These are phyloP conservation scores for Rhodotorula sp. DNA, from an alignment of 1,284 basidiomycete genomes.

Conservation along the genomic window DNA sequence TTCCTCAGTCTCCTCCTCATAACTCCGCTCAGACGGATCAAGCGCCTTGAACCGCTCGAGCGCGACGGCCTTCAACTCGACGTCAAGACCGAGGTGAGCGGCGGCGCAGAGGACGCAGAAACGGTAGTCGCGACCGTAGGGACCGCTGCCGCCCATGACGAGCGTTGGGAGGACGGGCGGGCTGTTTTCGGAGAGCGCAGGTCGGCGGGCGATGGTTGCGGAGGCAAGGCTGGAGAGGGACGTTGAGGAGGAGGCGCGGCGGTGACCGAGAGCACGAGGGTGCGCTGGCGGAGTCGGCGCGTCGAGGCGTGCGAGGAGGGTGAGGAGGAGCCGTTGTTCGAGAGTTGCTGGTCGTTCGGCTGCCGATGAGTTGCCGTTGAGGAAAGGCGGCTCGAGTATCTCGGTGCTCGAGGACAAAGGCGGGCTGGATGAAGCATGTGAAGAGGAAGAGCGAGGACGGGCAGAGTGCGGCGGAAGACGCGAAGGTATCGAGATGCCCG, in stretches of 20 bases:
- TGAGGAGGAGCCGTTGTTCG: conserved; percentile 26
- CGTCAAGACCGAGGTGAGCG: conserved; percentile 10
- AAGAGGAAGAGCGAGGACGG: neutral
- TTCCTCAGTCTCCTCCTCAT: neutral
- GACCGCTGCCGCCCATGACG: conserved; percentile 14
- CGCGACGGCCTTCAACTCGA: neutral
- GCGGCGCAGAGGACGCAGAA: conserved; percentile 25
- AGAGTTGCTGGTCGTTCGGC: conserved; percentile 7
- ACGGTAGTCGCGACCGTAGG: neutral
- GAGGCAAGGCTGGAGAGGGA: conserved; percentile 1
- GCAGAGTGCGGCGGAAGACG: neutral
- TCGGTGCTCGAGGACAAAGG: too few relatives aligned
- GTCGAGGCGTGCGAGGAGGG: conserved; percentile 16
- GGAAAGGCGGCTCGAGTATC: too few relatives aligned
- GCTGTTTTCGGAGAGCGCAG: neutral
- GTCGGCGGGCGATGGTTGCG: neutral
- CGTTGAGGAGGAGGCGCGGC: neutral
- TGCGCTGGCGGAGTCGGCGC: neutral
- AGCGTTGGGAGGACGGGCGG: conserved; percentile 11
- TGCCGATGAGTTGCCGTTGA: neutral
- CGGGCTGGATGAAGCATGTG: neutral
- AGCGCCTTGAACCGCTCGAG: neutral
- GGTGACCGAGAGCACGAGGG: neutral
- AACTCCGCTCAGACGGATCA: neutral
- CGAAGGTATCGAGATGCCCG: conserved; percentile 17